A percentile compares a stretch with the other conserved stretches of the same genome.
phyloP scores from a whole-genome alignment of 2,329 filamentous ascomycete genomes.

The Pestalotiopsis sp. region DNA sequence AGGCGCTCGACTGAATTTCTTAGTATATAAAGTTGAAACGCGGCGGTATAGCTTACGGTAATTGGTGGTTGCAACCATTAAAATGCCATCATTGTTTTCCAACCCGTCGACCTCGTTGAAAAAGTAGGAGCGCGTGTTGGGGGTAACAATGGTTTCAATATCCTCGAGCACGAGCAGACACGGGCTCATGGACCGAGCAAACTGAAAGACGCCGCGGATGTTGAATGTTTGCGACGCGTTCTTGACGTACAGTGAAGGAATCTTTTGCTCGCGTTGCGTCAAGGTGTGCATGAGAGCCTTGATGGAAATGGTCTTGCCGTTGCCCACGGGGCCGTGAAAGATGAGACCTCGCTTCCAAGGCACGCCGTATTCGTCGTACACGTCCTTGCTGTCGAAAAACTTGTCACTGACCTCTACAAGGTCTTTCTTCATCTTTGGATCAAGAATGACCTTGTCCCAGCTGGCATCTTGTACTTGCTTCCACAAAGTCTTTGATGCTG shows the following conservation, averaged over 20 bases:
- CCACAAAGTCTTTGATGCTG: conserved; percentile 60
- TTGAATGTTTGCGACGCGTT: conserved; percentile 52
- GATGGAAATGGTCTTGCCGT: conserved; percentile 69
- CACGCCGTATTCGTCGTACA: conserved; percentile 59
- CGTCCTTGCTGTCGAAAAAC: conserved; percentile 59
- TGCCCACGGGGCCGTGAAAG: conserved; percentile 61
- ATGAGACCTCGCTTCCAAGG: conserved; percentile 72
- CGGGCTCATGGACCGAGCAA: conserved; percentile 60
- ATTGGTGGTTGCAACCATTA: conserved; percentile 65
- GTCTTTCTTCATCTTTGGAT: conserved; percentile 61
- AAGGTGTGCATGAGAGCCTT: conserved; percentile 68
- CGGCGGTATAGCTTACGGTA: conserved; percentile 29
- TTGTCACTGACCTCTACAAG: conserved; percentile 61
- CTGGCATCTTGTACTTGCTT: conserved; percentile 50
- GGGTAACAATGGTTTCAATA: conserved; percentile 63
- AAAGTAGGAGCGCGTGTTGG: conserved; percentile 63
- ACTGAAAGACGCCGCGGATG: conserved; percentile 51
- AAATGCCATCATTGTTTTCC: conserved; percentile 65
- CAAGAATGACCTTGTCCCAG: conserved; percentile 67
- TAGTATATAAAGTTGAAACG: not conserved
- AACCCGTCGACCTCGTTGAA: conserved; percentile 71
- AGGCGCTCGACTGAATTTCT: conserved; percentile 49
- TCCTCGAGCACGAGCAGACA: conserved; percentile 72
- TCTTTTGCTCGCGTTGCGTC: conserved; percentile 46
- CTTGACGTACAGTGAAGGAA: conserved; percentile 63